These are phyloP conservation scores for Talaromyces wortmannii DNA, from an alignment of 495 filamentous ascomycete genomes.

Conservation along the genomic window DNA sequence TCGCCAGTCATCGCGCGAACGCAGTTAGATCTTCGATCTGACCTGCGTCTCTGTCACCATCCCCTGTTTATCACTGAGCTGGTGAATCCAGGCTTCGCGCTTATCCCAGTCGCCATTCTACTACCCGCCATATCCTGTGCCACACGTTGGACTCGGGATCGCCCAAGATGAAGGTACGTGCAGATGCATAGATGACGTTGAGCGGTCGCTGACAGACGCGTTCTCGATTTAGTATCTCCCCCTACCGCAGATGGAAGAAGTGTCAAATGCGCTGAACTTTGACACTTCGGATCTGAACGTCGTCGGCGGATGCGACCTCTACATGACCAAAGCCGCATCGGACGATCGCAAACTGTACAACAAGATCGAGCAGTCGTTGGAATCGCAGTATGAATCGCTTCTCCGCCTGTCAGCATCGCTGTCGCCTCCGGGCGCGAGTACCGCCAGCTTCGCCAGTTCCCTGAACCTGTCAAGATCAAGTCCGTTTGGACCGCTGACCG, in stretches of 20 bases:
- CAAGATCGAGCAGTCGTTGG: slow-evolving; percentile 80
- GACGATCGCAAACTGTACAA: slow-evolving; percentile 96
- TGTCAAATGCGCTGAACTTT: slow-evolving; percentile 88
- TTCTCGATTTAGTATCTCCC: slow-evolving; percentile 66
- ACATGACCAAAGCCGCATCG: slow-evolving; percentile 92
- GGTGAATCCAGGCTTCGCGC: too few relatives aligned
- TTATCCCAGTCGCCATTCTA: neutral
- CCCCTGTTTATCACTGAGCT: too few relatives aligned
- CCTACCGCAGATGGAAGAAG: slow-evolving; percentile 78
- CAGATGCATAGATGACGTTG: neutral
- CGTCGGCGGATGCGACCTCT: slow-evolving; percentile 87
- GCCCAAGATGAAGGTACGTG: slow-evolving; percentile 21
- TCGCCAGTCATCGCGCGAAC: slow-evolving; percentile 14
- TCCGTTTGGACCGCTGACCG: slow-evolving; percentile 83
- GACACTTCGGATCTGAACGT: slow-evolving; percentile 86
- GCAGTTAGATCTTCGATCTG: neutral
- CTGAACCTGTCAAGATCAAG: slow-evolving; percentile 76
- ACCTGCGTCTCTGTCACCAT: neutral
- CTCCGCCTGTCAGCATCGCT: slow-evolving; percentile 74
- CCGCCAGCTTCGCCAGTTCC: slow-evolving; percentile 49
- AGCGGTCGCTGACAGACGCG: neutral
- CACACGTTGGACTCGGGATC: neutral
- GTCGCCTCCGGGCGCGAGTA: slow-evolving; percentile 62
- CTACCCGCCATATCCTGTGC: slow-evolving; percentile 1
- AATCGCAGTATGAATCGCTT: slow-evolving; percentile 81